Evolutionary conservation across 2,329 filamentous ascomycete species (phyloP).

Genomic region (Phaeosphaeria sp.): DNA sequence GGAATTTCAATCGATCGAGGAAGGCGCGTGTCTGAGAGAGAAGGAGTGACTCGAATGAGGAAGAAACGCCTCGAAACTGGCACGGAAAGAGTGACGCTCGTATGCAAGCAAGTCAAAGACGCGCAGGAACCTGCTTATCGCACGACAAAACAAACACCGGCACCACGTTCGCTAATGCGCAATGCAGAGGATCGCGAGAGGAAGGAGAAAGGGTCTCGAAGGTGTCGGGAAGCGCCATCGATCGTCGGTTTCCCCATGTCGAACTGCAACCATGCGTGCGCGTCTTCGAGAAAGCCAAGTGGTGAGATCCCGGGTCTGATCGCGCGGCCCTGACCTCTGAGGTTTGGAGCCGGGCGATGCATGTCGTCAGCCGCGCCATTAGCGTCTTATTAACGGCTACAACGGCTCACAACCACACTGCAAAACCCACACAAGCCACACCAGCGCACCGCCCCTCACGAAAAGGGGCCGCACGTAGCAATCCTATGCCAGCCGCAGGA

Average conservation of each 20-base stretch:
- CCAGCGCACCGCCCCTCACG: background rate
- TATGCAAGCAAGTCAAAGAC: too few species aligned
- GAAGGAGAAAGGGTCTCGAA: background rate
- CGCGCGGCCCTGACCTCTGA: background rate
- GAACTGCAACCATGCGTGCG: constrained; percentile 12
- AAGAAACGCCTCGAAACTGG: background rate
- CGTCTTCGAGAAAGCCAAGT: constrained; percentile 17
- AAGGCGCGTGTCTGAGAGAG: constrained; percentile 4
- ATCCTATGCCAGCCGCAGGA: background rate
- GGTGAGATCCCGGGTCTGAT: constrained; percentile 1
- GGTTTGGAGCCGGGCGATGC: constrained; percentile 17
- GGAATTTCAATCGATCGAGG: background rate
- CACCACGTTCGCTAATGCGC: constrained; percentile 4
- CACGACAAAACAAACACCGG: constrained; percentile 1
- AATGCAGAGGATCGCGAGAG: background rate
- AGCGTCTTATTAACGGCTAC: constrained; percentile 10
- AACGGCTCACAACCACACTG: constrained; percentile 12
- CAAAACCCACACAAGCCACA: constrained; percentile 4
- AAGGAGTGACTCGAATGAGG: background rate
- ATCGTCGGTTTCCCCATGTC: constrained; percentile 1
- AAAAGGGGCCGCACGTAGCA: background rate
- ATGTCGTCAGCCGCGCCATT: constrained; percentile 15
- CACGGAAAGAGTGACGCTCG: constrained; percentile 1
- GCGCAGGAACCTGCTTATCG: constrained; percentile 5
- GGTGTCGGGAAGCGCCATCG: constrained; percentile 1